These are phyloP conservation scores for Sarcodon sp. DNA, from an alignment of 768 basidiomycete species.

Conservation along the genomic window DNA sequence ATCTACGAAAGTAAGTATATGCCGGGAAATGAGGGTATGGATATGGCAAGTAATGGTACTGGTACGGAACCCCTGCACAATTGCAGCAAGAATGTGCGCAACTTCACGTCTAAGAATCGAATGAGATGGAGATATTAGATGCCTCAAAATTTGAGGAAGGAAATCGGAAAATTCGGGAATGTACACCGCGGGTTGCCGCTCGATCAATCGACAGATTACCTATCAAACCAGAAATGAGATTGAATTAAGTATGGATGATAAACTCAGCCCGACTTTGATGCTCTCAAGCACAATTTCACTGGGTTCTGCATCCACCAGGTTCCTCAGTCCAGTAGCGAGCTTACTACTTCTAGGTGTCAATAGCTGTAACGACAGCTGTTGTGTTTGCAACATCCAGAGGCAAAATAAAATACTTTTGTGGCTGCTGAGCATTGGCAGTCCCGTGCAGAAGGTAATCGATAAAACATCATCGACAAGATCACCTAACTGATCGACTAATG, in stretches of 20 bases:
- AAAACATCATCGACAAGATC: conserved; percentile 32
- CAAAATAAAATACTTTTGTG: conserved; percentile 33
- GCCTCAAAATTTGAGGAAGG: conserved; percentile 1
- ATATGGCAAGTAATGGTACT: background rate
- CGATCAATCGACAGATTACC: background rate
- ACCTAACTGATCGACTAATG: conserved; percentile 29
- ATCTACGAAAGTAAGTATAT: background rate
- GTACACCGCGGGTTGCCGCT: background rate
- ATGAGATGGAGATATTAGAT: background rate
- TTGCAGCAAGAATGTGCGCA: background rate
- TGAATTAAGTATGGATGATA: background rate
- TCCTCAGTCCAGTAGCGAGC: conserved; percentile 16
- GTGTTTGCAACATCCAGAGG: conserved; percentile 35
- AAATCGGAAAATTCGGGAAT: background rate
- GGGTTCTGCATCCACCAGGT: conserved; percentile 17
- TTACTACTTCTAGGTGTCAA: conserved; percentile 22
- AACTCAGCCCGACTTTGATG: background rate
- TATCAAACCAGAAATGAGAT: background rate
- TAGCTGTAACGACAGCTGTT: conserved; percentile 31
- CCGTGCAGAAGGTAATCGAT: conserved; percentile 21
- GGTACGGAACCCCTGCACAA: background rate
- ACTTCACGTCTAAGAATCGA: background rate
- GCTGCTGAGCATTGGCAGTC: conserved; percentile 24
- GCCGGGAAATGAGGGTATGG: background rate
- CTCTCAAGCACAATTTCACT: background rate